Conservation (phyloP, 2,329 filamentous ascomycete species). For the Gaeumannomyces tritici region DNA sequence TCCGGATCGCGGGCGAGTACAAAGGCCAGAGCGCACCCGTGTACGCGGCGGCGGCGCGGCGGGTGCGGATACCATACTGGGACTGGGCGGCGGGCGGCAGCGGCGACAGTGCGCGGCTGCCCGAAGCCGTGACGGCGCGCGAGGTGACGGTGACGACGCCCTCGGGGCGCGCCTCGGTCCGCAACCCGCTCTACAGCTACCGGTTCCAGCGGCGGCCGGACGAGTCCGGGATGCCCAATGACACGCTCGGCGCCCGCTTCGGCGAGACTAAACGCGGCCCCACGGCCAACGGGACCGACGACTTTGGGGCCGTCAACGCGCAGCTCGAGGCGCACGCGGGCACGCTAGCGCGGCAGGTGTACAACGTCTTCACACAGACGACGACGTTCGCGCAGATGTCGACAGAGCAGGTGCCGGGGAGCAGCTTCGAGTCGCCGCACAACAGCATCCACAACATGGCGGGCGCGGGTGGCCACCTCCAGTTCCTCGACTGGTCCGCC, state of each 20-base stretch:
- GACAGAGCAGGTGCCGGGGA: conserved; percentile 23
- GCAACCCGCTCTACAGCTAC: conserved; percentile 44
- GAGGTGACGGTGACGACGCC: conserved; percentile 14
- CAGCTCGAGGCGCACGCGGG: conserved; percentile 14
- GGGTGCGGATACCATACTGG: conserved; percentile 41
- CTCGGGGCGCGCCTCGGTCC: conserved; percentile 15
- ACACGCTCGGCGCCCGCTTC: conserved; percentile 11
- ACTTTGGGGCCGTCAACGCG: conserved; percentile 16
- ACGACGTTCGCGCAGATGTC: conserved; percentile 29
- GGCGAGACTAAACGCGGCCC: conserved; percentile 30
- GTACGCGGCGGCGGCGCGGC: conserved; percentile 35
- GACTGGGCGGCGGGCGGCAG: conserved; percentile 34
- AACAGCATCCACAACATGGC: conserved; percentile 28
- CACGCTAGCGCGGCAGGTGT: conserved; percentile 22
- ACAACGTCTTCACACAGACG: conserved; percentile 28
- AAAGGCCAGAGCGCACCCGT: conserved; percentile 18
- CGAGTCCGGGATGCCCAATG: conserved; percentile 9
- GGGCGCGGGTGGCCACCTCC: conserved; percentile 20
- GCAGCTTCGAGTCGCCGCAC: conserved; percentile 34
- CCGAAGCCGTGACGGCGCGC: conserved; percentile 24
- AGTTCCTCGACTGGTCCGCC: conserved; percentile 26
- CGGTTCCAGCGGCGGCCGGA: conserved; percentile 24
- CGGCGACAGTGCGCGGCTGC: conserved; percentile 25
- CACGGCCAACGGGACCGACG: conserved; percentile 20
- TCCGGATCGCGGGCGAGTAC: conserved; percentile 35